Evolutionary conservation across 805 yeast species (phyloP).

Genomic region (Grigorovia transvaalensis): DNA sequence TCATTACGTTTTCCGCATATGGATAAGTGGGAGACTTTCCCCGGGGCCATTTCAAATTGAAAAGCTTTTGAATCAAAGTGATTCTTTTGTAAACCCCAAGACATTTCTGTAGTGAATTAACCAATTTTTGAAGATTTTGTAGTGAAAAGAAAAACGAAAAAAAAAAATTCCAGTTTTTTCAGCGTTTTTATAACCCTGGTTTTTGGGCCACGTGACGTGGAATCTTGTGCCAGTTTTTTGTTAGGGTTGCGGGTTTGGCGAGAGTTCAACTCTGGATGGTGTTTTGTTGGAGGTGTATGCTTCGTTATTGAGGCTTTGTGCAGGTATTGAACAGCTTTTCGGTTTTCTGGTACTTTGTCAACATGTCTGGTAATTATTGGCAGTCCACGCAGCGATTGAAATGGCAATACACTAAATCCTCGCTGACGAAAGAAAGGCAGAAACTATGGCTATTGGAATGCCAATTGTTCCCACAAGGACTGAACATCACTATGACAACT

Average conservation of each 20-base stretch:
- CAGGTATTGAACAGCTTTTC: no score
- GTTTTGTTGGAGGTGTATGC: neutral
- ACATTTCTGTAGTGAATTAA: neutral
- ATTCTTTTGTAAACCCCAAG: conserved; percentile 31
- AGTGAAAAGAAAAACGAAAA: no score
- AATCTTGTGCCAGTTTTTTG: neutral
- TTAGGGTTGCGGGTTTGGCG: neutral
- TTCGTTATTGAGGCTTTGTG: no score
- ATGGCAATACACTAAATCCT: conserved; percentile 72
- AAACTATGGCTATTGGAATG: conserved; percentile 32
- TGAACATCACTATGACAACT: conserved; percentile 27
- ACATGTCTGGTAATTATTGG: conserved; percentile 80
- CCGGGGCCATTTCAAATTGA: conserved; percentile 42
- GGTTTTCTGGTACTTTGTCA: conserved; percentile 27
- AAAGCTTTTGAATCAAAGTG: conserved; percentile 22
- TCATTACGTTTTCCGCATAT: conserved; percentile 53
- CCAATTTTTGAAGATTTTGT: neutral
- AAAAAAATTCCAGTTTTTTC: neutral
- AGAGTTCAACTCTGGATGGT: neutral
- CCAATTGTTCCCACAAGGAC: conserved; percentile 27
- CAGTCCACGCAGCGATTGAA: conserved; percentile 64
- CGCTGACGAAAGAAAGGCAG: conserved; percentile 38
- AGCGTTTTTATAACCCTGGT: neutral
- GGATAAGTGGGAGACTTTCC: conserved; percentile 79
- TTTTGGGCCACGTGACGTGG: neutral